phyloP scores from a whole-genome alignment of 2,329 filamentous ascomycete genomes.

The Byssoonygena ceratinophila region DNA sequence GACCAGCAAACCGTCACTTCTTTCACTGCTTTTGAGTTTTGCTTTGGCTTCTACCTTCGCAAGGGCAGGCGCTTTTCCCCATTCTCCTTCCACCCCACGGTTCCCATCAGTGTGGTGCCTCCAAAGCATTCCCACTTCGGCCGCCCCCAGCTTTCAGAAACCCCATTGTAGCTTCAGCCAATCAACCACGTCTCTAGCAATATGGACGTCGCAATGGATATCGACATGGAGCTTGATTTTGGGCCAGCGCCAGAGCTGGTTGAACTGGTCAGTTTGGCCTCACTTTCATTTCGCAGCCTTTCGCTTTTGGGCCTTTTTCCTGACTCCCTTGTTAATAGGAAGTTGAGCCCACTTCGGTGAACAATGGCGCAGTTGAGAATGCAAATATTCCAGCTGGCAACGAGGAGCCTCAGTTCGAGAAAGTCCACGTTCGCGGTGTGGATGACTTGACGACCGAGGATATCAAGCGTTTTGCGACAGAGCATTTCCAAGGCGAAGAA shows the following conservation, averaged over 20 bases:
- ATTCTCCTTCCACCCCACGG: not conserved
- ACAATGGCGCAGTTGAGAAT: conserved; percentile 7
- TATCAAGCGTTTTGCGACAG: conserved; percentile 61
- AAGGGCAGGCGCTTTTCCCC: not conserved
- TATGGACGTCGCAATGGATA: conserved; percentile 47
- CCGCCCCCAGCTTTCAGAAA: conserved; percentile 18
- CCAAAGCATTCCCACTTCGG: conserved; percentile 12
- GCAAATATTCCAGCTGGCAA: conserved; percentile 20
- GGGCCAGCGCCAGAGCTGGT: conserved; percentile 35
- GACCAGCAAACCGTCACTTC: not conserved
- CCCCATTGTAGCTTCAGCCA: conserved; percentile 13
- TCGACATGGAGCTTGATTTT: conserved; percentile 59
- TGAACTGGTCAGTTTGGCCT: conserved; percentile 18
- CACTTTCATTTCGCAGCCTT: not conserved
- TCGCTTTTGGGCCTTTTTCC: not conserved
- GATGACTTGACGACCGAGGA: conserved; percentile 71
- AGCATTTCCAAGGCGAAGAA: conserved; percentile 51
- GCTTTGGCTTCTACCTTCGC: not conserved
- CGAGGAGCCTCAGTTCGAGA: conserved; percentile 40
- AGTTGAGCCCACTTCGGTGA: not conserved
- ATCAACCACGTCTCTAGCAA: conserved; percentile 14
- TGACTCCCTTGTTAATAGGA: not conserved
- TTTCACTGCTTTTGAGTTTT: not conserved
- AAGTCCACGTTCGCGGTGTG: conserved; percentile 75
- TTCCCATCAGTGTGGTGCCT: not conserved